These are phyloP conservation scores for Globisporangium rhizosaccharum DNA, from an alignment of 352 stramenopile species.

Conservation along the genomic window DNA sequence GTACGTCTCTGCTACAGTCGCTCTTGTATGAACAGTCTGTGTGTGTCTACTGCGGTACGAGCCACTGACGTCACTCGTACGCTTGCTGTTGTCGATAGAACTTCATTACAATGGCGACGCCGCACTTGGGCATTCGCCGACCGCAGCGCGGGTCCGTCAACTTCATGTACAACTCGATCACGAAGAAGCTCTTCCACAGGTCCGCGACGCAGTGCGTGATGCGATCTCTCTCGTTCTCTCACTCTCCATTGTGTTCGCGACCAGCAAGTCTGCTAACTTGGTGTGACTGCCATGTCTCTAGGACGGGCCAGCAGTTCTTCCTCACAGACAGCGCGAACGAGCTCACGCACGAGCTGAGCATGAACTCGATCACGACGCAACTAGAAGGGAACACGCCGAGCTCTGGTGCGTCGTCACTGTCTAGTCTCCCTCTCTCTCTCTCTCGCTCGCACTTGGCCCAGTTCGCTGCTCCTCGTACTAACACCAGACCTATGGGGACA, in stretches of 20 bases:
- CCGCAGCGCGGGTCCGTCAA: constrained; percentile 55
- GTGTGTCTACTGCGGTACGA: background rate
- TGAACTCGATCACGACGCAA: constrained; percentile 10
- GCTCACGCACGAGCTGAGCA: constrained; percentile 34
- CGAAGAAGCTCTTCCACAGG: constrained; percentile 63
- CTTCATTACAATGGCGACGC: constrained; percentile 72
- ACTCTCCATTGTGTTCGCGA: background rate
- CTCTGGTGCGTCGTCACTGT: background rate
- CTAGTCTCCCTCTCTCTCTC: background rate
- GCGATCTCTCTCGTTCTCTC: background rate
- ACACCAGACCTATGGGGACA: background rate
- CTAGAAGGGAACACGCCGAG: constrained; percentile 23
- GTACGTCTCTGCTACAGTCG: constrained; percentile 8
- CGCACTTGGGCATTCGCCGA: constrained; percentile 70
- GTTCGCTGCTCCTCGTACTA: background rate
- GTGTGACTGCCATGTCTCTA: background rate
- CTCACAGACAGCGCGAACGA: constrained; percentile 52
- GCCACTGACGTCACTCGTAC: no score
- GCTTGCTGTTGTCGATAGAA: constrained; percentile 30
- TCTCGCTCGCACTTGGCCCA: background rate
- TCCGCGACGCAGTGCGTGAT: constrained; percentile 9
- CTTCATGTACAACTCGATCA: constrained; percentile 57
- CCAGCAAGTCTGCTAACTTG: no score
- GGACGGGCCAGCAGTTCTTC: constrained; percentile 59
- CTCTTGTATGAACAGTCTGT: background rate